Base-by-base conservation (phyloP, 1,284 basidiomycete genomes). In the Peniophora sp. region DNA sequence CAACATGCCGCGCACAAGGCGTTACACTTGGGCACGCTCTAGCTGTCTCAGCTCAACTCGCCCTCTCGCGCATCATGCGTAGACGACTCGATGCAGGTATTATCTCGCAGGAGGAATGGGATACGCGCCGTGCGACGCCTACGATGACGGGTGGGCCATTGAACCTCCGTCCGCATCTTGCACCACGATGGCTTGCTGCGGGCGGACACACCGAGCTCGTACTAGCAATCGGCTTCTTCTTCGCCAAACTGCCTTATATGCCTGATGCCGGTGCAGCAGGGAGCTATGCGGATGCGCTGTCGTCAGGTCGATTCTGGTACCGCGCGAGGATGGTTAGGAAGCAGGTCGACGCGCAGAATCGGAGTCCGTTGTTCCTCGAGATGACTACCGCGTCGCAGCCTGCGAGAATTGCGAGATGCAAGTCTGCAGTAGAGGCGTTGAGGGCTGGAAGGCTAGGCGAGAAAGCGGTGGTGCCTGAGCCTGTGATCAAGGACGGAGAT, bases 11-110 rank as follows among this genome's bases (percentile, higher is more conserved):
- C 34, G 58, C 62, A 32, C 61, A 73, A 16, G 57, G 60, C 2
- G 51, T 81, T 23, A 79, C 78, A 0, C 75, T 83, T 32, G 78
- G 79, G 8, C 71, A 73, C 48, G 77, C 70, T 2, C 72, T 71
- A 35, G 70, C 74, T 9, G 66, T 77, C 3, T 63, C 82, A 24
- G 71, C 67, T 2, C 81, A 84, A 58, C 65, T 81, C n/a, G 78
- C 77, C 0, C 63, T 78, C 47, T 66, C 78, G 10, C 75, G 80
- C 0, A 59, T 81, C 6, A 66, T 83, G 19, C 72, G 74, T 49
- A 69, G 72, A 44, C 69, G 65, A 47, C 77, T 73, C 53, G 58
- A 75, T 16, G 67, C 65, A 2, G 77, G 78, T 6, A 64, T 75
- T 34, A 74, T 83, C 17, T 60, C 63, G 3, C 57, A 69, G 43